A percentile compares a stretch with the other conserved stretches of the same genome.
These are phyloP conservation scores for Deuterostichococcus epilithicus DNA, from an alignment of 139 green algal genomes.

Conservation along the genomic window DNA sequence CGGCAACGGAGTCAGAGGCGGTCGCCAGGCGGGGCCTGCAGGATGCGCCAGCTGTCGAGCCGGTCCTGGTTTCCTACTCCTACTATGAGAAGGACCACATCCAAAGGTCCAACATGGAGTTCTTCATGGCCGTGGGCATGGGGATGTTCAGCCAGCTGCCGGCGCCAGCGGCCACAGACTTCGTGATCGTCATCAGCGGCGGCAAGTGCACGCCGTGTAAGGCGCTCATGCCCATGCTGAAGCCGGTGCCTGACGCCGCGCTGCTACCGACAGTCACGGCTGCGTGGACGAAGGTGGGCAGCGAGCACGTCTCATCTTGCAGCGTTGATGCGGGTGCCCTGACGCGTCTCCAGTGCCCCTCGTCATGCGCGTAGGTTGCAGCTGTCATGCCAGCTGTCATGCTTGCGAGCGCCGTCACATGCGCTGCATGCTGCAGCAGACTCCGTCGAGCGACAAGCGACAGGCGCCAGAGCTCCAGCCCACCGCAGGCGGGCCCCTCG, in stretches of 20 bases:
- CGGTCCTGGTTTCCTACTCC: slow-evolving; percentile 60
- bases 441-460: no score
- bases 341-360: no score
- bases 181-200: slow-evolving; percentile 48
- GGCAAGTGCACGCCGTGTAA: slow-evolving; percentile 55
- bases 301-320: no score
- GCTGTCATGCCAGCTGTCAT: no score
- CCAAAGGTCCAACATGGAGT: slow-evolving; percentile 61
- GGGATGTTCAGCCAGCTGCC: slow-evolving; percentile 18
- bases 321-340: no score
- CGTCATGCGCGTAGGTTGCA: no score
- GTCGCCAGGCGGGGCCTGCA: neutral
- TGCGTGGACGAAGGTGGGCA: neutral
- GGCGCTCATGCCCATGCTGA: slow-evolving; percentile 33
- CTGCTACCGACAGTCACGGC: neutral
- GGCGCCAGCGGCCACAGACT: slow-evolving; percentile 25
- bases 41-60: neutral
- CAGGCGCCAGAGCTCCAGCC: no score
- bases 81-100: slow-evolving; percentile 68
- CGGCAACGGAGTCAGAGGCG: neutral
- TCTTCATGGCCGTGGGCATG: slow-evolving; percentile 61
- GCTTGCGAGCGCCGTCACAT: no score
- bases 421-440: no score
- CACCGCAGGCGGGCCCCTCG: neutral
- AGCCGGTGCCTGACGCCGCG: neutral